Percentiles rank a stretch among this genome's conserved stretches.
Evolutionary conservation across 2,329 filamentous ascomycete species (phyloP).

Genomic region (Aureobasidium sp.): DNA sequence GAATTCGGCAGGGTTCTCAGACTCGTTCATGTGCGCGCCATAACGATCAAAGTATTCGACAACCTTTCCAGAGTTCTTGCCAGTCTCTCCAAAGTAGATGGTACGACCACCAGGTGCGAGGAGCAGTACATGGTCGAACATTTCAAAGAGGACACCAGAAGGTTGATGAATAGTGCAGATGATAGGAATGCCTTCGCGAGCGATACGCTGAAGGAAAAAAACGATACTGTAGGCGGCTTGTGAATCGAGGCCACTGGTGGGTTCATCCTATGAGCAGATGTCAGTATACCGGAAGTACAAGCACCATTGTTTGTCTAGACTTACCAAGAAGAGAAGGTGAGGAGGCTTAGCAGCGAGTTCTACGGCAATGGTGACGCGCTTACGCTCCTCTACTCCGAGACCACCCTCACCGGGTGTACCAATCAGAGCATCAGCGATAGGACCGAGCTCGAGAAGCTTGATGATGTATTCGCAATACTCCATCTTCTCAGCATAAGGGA

Average conservation of each 20-base stretch:
- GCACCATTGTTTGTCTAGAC: neutral
- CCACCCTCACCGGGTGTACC: slow-evolving; percentile 56
- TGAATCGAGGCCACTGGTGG: slow-evolving; percentile 51
- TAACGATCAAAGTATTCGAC: slow-evolving; percentile 54
- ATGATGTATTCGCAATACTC: slow-evolving; percentile 60
- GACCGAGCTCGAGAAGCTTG: slow-evolving; percentile 56
- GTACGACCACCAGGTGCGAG: slow-evolving; percentile 37
- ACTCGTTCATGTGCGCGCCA: slow-evolving; percentile 54
- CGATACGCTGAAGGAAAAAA: slow-evolving; percentile 53
- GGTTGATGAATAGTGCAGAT: slow-evolving; percentile 42
- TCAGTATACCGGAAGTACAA: too few species aligned
- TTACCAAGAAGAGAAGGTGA: slow-evolving; percentile 49
- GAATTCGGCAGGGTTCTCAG: slow-evolving; percentile 68
- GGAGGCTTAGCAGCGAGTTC: slow-evolving; percentile 39
- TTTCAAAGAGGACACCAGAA: slow-evolving; percentile 51
- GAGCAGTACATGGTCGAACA: slow-evolving; percentile 38
- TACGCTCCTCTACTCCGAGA: slow-evolving; percentile 54
- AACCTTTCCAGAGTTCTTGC: slow-evolving; percentile 33
- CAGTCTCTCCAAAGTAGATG: slow-evolving; percentile 40
- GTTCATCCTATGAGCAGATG: slow-evolving; percentile 39
- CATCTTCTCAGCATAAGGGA: slow-evolving; percentile 50
- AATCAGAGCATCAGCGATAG: slow-evolving; percentile 60
- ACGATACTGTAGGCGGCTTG: slow-evolving; percentile 58
- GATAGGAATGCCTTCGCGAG: slow-evolving; percentile 38
- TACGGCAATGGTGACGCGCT: slow-evolving; percentile 51